Percentiles rank a stretch among this genome's conserved stretches.
Evolutionary conservation across 306 rosid species (phyloP).

Genomic region (Rosa lucieae): DNA sequence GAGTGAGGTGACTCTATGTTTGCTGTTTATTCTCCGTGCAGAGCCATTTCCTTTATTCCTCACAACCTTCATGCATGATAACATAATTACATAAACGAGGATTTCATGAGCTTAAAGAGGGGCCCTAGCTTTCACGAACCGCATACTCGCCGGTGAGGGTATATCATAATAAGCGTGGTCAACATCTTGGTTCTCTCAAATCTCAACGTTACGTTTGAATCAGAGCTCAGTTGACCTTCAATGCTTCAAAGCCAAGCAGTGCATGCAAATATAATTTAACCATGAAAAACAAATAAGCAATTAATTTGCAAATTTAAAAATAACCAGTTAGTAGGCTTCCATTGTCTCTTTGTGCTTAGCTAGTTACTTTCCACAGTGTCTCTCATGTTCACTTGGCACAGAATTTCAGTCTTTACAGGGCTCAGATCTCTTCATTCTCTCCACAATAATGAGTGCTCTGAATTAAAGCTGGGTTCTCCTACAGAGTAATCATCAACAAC

Average conservation of each 20-base stretch:
- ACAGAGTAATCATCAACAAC: background rate
- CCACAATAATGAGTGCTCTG: slow-evolving; percentile 8
- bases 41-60: background rate
- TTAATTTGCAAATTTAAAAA: slow-evolving; percentile 25
- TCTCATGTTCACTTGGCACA: slow-evolving; percentile 9
- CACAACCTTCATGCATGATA: background rate
- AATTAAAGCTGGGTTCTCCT: background rate
- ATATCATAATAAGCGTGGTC: slow-evolving; percentile 30
- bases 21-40: background rate
- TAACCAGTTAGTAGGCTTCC: slow-evolving; percentile 13
- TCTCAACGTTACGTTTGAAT: slow-evolving; percentile 20
- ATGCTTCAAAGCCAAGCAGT: slow-evolving; percentile 20
- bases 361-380: slow-evolving; percentile 2
- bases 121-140: slow-evolving; percentile 25
- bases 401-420: slow-evolving; percentile 24
- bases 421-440: slow-evolving; percentile 45
- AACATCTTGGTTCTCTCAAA: slow-evolving; percentile 28
- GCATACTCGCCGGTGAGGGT: slow-evolving; percentile 34
- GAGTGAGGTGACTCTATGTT: too few relatives aligned
- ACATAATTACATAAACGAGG: slow-evolving; percentile 22
- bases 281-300: slow-evolving; percentile 12
- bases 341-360: slow-evolving; percentile 19
- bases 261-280: background rate
- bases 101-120: slow-evolving; percentile 16
- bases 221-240: slow-evolving; percentile 36